phyloP scores from a whole-genome alignment of 2,329 filamentous ascomycete species.

The Bipolaris cookei region DNA sequence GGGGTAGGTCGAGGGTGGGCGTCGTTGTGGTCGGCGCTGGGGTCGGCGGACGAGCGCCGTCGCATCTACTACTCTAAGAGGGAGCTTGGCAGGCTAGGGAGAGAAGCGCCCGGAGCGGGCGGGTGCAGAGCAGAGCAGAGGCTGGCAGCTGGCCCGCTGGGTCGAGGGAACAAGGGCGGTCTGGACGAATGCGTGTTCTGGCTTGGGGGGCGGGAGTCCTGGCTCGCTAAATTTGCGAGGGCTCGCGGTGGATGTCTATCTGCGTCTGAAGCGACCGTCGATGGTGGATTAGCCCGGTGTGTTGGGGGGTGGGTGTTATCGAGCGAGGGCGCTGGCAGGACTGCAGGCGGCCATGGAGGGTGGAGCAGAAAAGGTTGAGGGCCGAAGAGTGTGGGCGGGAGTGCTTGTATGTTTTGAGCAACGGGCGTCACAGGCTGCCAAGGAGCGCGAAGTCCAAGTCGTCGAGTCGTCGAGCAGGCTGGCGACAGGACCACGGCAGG shows the following conservation, averaged over 20 bases:
- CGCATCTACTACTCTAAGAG: constrained; percentile 11
- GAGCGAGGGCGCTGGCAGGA: not conserved
- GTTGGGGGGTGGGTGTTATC: too few species aligned
- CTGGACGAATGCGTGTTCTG: not conserved
- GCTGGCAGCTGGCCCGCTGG: not conserved
- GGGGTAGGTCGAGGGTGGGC: constrained; percentile 14
- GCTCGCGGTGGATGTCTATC: not conserved
- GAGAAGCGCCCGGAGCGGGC: constrained; percentile 1
- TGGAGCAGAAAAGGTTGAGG: constrained; percentile 3
- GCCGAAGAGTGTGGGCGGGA: constrained; percentile 10
- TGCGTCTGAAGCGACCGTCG: constrained; percentile 15
- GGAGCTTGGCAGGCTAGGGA: constrained; percentile 2
- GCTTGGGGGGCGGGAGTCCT: not conserved
- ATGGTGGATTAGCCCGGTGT: too few species aligned
- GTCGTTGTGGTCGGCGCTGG: constrained; percentile 15
- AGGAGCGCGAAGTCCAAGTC: constrained; percentile 24
- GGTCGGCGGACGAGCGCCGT: constrained; percentile 11
- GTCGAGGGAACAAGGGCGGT: not conserved
- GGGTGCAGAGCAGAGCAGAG: not conserved
- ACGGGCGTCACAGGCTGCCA: constrained; percentile 32
- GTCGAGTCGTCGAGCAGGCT: constrained; percentile 20
- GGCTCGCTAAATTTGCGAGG: constrained; percentile 9
- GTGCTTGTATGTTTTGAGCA: constrained; percentile 15
- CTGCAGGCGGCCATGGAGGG: constrained; percentile 3
- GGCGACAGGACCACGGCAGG: constrained; percentile 20